A percentile compares a stretch with the other conserved stretches of the same genome.
phyloP scores from a whole-genome alignment of 116 monocot genomes.

The Zostera marina region DNA sequence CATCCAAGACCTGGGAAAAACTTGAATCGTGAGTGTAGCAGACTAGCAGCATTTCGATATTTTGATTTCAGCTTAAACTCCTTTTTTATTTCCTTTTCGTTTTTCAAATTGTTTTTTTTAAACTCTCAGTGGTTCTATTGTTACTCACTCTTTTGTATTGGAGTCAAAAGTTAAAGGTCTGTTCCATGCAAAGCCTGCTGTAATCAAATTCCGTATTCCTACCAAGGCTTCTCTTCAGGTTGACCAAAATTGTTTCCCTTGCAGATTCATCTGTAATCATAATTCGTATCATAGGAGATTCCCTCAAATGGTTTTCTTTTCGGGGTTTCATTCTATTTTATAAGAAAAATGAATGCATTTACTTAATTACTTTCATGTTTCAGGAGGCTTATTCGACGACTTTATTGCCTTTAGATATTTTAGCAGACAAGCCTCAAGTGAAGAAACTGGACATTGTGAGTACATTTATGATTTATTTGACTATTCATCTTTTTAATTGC shows the following conservation, averaged over 20 bases:
- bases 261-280: background rate
- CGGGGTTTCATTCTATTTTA: background rate
- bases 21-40: slow-evolving; percentile 68
- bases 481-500: too few species aligned
- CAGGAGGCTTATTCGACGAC: slow-evolving; percentile 79
- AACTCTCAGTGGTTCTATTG: slow-evolving; percentile 77
- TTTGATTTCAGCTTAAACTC: background rate
- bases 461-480: too few species aligned
- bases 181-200: slow-evolving; percentile 66
- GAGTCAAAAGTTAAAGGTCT: slow-evolving; percentile 64
- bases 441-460: slow-evolving; percentile 57
- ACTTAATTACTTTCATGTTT: background rate
- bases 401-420: slow-evolving; percentile 65
- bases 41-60: too few species aligned
- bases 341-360: background rate
- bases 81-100: background rate
- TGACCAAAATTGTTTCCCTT: slow-evolving; percentile 2
- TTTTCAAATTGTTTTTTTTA: background rate
- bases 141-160: slow-evolving; percentile 69
- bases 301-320: background rate
- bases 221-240: slow-evolving; percentile 88
- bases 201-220: slow-evolving; percentile 80
- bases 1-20: slow-evolving; percentile 70
- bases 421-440: slow-evolving; percentile 67
- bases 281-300: too few species aligned